A percentile compares a stretch with the other conserved stretches of the same genome.
Evolutionary conservation across 1,284 basidiomycete genomes (phyloP).

Genomic region (Phenoliferia sp.): DNA sequence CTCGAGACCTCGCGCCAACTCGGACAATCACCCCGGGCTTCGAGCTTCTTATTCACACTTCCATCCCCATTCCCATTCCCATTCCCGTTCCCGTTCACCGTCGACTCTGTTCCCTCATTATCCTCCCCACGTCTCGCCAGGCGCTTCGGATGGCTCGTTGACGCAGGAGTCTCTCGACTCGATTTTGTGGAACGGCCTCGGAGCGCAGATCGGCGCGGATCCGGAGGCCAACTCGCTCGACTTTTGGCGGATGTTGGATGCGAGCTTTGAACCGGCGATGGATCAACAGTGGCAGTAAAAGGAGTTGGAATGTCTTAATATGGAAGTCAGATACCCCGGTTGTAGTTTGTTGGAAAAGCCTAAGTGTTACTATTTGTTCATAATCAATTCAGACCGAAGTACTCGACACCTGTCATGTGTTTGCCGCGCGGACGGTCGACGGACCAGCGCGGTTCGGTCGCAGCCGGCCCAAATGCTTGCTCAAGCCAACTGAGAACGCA

Average conservation of each 20-base stretch:
- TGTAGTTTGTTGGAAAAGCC: no score
- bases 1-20: not conserved
- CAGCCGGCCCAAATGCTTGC: no score
- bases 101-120: not conserved
- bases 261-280: slow-evolving; percentile 2
- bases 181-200: slow-evolving; percentile 6
- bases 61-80: no score
- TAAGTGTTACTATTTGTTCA: no score
- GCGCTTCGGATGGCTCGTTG: not conserved
- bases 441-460: no score
- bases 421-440: no score
- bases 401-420: no score
- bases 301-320: no score
- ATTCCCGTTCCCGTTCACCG: not conserved
- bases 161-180: slow-evolving; percentile 15
- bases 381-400: no score
- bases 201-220: not conserved
- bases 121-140: slow-evolving; percentile 42
- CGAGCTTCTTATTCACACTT: not conserved
- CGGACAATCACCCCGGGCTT: not conserved
- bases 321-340: no score
- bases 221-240: not conserved
- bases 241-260: slow-evolving; percentile 10
- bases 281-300: no score
- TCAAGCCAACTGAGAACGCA: no score